Evolutionary conservation across 176 grass and related monocot species (phyloP), one percentile per base, ranked within the genome.

Genomic region (Miscanthus lutarioriparius): DNA sequence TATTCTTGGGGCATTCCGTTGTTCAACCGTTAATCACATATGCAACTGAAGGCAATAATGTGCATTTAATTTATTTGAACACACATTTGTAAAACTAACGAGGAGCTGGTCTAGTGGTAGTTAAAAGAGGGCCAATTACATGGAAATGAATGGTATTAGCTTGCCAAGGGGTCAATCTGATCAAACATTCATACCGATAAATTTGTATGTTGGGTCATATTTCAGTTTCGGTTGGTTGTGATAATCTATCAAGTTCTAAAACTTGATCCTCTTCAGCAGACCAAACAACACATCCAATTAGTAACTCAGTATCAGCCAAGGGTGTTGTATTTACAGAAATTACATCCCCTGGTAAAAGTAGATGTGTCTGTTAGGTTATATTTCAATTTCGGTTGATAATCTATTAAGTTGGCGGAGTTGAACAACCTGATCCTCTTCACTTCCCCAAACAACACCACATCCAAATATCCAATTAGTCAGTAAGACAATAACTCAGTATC

Each of bases 161-260:
- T 86, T 78, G 79, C 79, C 53, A 80, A 86, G 86, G 66, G 79
- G 68, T 86, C 79, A 83, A 38, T 67, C 67, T 83, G 45, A 79
- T 67, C 77, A 76, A 89, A 69, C 51, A 63, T 81, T 33, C 12
- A 27, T 74, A 80, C 36, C 19, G 54, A 59, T 82, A 68, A 74
- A 59, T 86, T 67, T 79, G 45, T 67, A 72, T 67, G 77, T 74
- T 17, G 32, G 22, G 39, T 37, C 11, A 41, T 63, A 1, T 72
- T 65, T 58, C 54, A 67, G 22, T 59, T 71, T 44, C 1, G 28
- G 15, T 77, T 82, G 43, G 20, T 27, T 61, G 16, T 53, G 36
- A 26, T 79, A 72, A 47, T 76, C 7, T 76, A 7, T 81, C 66
- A 45, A 76, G n/a, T 45, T 82, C n/a, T 84, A 81, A 70, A 77